Base-by-base conservation (phyloP, 2,329 filamentous ascomycete species). In the Pestalotiopsis sp. region DNA sequence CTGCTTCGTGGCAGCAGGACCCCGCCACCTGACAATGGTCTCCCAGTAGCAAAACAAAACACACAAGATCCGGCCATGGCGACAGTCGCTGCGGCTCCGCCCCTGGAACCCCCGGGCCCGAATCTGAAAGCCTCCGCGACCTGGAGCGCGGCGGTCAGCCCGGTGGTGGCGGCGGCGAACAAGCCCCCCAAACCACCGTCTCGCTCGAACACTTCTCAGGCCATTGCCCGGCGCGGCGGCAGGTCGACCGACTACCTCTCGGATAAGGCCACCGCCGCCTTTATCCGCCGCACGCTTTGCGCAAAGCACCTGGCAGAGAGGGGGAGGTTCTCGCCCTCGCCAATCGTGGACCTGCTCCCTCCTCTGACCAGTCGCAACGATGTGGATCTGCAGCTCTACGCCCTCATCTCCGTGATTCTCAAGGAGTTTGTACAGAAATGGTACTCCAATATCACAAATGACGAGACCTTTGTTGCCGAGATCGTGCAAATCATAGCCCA, bases 301-400 rank as follows among this genome's bases (percentile, higher is more conserved):
- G 88, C 92, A n/a, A 91, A 93, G 73, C 86, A 91, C 68, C 83
- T 86, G 61, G 78, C 84, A 73, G 84, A 92, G 81, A 84, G 91
- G 74, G 87, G 87, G 59, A 80, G 81, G 68, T 81, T 81, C 70
- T 81, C 82, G 17, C 81, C 83, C n/a, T 80, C 82, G 38, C 88
- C 93, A 63, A 91, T 97, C 73, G 90, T 97, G 70, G 92, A 95
- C 74, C 84, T 97, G 58, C 84, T 99, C 60, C 96, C 95, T 69
- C 94, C 95, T 52, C 85, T 99, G 76, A 98, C 95, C 63, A 97
- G 94, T 83, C 94, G 94, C 65, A 97, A 97, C 79, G 94, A 97
- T 74, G 90, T 98, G 69, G 96, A 99, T 80, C 83, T 97, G 68
- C 93, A 99, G 81, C 87, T 99, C 4, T 99, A 98, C 78, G 95